Base-by-base conservation (phyloP, 345 rosid genomes). In the Limnanthes douglasii region DNA sequence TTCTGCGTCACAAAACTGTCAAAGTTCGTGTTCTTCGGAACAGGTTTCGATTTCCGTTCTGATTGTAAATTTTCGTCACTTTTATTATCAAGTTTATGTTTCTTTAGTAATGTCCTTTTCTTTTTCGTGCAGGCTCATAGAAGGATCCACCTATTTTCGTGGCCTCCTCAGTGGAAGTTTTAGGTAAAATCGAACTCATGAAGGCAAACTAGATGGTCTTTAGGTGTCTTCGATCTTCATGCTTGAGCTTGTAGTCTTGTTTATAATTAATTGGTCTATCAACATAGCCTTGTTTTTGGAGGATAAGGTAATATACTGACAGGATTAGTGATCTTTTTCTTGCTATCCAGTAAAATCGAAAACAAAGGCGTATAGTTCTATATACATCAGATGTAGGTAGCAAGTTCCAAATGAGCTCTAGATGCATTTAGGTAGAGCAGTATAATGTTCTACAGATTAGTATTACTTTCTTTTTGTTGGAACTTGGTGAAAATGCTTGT, bases 141-240 rank as follows among this genome's bases (percentile, higher is more conserved):
- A 68, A 36, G 59, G 56, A 22, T 81, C 84, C 13, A 63, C 84
- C 0, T 81, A 70, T 51, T 76, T 81, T 47, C 66, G 41, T 29
- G 75, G 68, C 26, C 72, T 81, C 25, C 66, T 81, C 19, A 18
- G 66, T 11, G 80, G 86, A 48, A 66, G 73, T 64, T 81, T 81
- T 50, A 64, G 84, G 94, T 72, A 27, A 53, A 27, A 14, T 32
- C 4, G 37, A 20, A 35, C 1, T 8, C 6, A 10, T 18, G 10
- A 1, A 8, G 9, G 3, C 6, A 17, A 17, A 9, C 19, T 8
- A 1, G 9, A 3, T 17, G 10, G 5, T 11, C 8, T 35, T 17
- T n/a, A 3, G 68, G 76, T 62, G 15, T 54, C 26, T 48, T 11
- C 18, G 30, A 20, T 5, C n/a, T n/a, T n/a, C n/a, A n/a, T n/a